These are phyloP conservation scores for Trametes cubensis DNA, from an alignment of 768 basidiomycete genomes.

Conservation along the genomic window DNA sequence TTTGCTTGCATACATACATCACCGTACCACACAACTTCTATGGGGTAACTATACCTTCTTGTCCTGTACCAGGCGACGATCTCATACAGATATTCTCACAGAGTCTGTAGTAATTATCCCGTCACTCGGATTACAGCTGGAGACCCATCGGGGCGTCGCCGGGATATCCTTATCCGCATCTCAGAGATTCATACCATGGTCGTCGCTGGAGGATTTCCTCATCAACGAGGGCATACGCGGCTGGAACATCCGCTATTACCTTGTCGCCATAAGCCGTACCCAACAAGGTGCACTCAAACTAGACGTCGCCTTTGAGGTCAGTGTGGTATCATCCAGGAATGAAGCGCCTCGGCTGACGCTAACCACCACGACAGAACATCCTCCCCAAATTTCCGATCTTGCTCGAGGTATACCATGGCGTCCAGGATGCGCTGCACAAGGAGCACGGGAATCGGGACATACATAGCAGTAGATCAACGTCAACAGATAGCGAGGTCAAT, in stretches of 20 bases:
- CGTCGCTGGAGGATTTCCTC: slow-evolving; percentile 58
- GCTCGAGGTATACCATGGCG: slow-evolving; percentile 57
- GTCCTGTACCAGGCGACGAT: not conserved
- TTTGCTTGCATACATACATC: slow-evolving; percentile 35
- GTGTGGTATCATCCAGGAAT: slow-evolving; percentile 20
- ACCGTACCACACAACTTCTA: slow-evolving; percentile 47
- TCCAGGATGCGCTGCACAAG: slow-evolving; percentile 50
- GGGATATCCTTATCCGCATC: slow-evolving; percentile 35
- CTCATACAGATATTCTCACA: slow-evolving; percentile 30
- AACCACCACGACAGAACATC: slow-evolving; percentile 50
- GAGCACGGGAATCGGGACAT: slow-evolving; percentile 4
- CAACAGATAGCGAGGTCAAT: slow-evolving; percentile 17
- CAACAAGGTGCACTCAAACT: slow-evolving; percentile 38
- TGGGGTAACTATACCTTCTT: slow-evolving; percentile 42
- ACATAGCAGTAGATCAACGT: slow-evolving; percentile 11
- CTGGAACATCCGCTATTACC: slow-evolving; percentile 75
- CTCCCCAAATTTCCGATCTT: slow-evolving; percentile 67
- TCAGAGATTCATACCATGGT: slow-evolving; percentile 62
- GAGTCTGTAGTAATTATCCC: slow-evolving; percentile 74
- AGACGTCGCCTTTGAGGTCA: slow-evolving; percentile 65
- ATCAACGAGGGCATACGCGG: slow-evolving; percentile 74
- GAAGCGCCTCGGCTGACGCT: not conserved
- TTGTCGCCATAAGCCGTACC: slow-evolving; percentile 50
- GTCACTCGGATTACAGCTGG: slow-evolving; percentile 72
- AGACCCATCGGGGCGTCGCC: slow-evolving; percentile 65